Base-by-base conservation (phyloP, 2,329 filamentous ascomycete genomes). In the Aphanoascus verrucosus region DNA sequence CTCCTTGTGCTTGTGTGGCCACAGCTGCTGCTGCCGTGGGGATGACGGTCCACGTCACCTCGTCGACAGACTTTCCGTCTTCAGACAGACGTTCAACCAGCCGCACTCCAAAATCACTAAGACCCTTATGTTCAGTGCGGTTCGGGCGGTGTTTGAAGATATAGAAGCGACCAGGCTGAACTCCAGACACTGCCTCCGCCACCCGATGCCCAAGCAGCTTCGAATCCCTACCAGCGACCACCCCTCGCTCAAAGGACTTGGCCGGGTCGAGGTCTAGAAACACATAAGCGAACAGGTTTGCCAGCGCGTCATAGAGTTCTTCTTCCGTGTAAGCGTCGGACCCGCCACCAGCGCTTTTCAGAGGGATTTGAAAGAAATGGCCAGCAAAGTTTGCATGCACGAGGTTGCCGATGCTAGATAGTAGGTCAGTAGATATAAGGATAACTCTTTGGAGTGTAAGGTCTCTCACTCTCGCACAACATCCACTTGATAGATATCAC, bases 21-120 rank as follows among this genome's bases (percentile, higher is more conserved):
- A 79, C 75, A 65, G 77, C 75, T 41, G 76, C 76, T 23, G 75
- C 77, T 0, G 77, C 77, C 0, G 78, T 80, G 23, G 77, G 77
- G 37, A 82, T 70, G 49, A 82, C 74, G 40, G 74, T 75, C 74
- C 75, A 79, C 28, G 80, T 77, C 19, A 81, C 69, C 17, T 77
- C 71, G 28, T 76, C 66, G 2, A 73, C 64, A 1, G 72, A 67
- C 54, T 74, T 67, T 4, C 73, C 70, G 5, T 68, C 71, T 37
- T 71, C 69, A 19, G 78, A 67, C 9, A 82, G 67, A 9, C 74
- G 72, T 53, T 76, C 64, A 55, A 82, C 77, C 69, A 82, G 75
- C 58, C 79, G 74, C 6, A 72, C 67, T 8, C 79, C 79, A 60
- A 80, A 81, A 8, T 48, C 67, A 44, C 71, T 72, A 28, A 81